These are phyloP conservation scores for Metschnikowia hibisci DNA, from an alignment of 805 yeast genomes.

Conservation along the genomic window DNA sequence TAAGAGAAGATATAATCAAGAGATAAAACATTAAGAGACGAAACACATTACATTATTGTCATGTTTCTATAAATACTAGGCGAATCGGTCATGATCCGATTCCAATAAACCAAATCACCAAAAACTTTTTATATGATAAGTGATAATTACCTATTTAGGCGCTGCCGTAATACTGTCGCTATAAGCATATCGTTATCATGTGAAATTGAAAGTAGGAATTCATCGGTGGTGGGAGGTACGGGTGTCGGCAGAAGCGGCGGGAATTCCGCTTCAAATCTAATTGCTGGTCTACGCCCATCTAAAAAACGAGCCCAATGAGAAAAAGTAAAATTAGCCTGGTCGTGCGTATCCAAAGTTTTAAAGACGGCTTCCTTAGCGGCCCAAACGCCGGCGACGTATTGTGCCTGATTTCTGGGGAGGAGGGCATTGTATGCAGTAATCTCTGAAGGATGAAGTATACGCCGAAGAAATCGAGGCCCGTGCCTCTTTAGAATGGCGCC, in stretches of 20 bases:
- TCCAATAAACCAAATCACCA: too few species aligned
- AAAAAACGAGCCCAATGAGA: constrained; percentile 54
- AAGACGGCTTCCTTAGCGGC: constrained; percentile 71
- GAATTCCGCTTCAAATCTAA: constrained; percentile 26
- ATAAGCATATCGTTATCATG: constrained; percentile 63
- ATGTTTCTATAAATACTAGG: too few species aligned
- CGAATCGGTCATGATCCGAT: too few species aligned
- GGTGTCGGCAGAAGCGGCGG: neutral
- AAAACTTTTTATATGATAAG: neutral
- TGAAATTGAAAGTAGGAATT: constrained; percentile 52
- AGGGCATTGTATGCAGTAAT: constrained; percentile 24
- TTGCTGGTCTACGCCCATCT: constrained; percentile 43
- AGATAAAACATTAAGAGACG: too few species aligned
- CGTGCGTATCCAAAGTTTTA: constrained; percentile 48
- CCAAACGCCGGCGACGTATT: constrained; percentile 57
- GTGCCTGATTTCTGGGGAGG: constrained; percentile 17
- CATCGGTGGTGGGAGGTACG: constrained; percentile 27
- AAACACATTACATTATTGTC: too few species aligned
- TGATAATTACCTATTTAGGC: neutral
- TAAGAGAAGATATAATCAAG: too few species aligned
- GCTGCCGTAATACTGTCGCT: constrained; percentile 51
- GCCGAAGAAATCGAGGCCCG: constrained; percentile 25
- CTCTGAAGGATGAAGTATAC: constrained; percentile 54
- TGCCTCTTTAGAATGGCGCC: constrained; percentile 30
- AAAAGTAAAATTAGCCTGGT: constrained; percentile 54